Evolutionary conservation across 176 grass and related monocot genomes (phyloP).

Genomic region (Cenchrus americanus): DNA sequence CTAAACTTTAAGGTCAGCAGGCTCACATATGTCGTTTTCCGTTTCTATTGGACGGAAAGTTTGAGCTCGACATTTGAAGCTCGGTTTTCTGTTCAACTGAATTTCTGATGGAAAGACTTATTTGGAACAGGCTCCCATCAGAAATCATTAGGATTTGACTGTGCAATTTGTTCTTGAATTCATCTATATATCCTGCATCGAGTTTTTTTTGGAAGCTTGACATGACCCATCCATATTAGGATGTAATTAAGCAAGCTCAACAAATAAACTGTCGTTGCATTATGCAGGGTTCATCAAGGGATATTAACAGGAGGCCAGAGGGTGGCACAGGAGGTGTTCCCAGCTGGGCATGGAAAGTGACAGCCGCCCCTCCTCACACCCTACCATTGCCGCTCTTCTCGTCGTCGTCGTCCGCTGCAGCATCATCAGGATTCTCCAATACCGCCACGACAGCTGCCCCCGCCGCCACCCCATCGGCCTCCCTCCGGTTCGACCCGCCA

Average conservation of each 20-base stretch:
- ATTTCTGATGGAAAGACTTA: background rate
- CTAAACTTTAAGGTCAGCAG: constrained; percentile 7
- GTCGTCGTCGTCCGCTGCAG: constrained; percentile 69
- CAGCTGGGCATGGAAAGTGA: constrained; percentile 63
- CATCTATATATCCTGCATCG: background rate
- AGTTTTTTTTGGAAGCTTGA: too few species aligned
- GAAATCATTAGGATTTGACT: background rate
- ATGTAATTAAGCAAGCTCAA: background rate
- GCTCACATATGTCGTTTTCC: background rate
- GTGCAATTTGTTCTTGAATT: background rate
- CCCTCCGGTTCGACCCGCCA: constrained; percentile 39
- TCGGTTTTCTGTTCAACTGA: background rate
- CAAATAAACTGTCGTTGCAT: constrained; percentile 11
- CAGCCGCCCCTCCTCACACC: constrained; percentile 20
- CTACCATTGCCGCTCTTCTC: constrained; percentile 43
- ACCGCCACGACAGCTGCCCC: constrained; percentile 46
- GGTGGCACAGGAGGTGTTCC: constrained; percentile 40
- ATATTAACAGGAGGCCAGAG: constrained; percentile 51
- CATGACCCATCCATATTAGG: too few species aligned
- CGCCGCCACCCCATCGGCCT: constrained; percentile 9
- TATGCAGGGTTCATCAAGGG: constrained; percentile 63
- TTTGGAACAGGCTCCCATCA: constrained; percentile 1
- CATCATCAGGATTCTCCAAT: constrained; percentile 99
- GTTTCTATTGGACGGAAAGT: constrained; percentile 33
- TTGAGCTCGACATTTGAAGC: constrained; percentile 17